phyloP scores from a whole-genome alignment of 139 green algal species.

The Axilococcus clingmanii region DNA sequence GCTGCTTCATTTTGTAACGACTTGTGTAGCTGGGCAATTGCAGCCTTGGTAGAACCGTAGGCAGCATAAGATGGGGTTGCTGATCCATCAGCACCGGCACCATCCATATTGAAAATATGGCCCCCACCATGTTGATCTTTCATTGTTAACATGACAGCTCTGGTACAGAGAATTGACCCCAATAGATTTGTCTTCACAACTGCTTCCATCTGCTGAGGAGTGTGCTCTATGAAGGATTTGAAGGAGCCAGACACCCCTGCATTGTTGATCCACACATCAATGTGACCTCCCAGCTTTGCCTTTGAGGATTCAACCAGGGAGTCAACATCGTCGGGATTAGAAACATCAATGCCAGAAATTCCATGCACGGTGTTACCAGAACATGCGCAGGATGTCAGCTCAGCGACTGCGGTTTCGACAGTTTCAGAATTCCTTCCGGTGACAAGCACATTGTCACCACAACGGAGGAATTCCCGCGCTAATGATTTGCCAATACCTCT shows the following conservation, averaged over 20 bases:
- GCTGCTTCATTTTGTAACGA: constrained; percentile 43
- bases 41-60: constrained; percentile 78
- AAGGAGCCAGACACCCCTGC: constrained; percentile 58
- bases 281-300: constrained; percentile 27
- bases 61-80: constrained; percentile 67
- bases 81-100: constrained; percentile 57
- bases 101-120: constrained; percentile 89
- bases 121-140: constrained; percentile 24
- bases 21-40: constrained; percentile 57
- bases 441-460: constrained; percentile 59
- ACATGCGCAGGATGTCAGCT: constrained; percentile 25
- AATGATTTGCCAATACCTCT: constrained; percentile 74
- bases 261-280: constrained; percentile 85
- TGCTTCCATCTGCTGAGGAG: constrained; percentile 31
- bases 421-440: constrained; percentile 39
- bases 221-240: constrained; percentile 40
- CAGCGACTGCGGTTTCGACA: constrained; percentile 5
- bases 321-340: constrained; percentile 28
- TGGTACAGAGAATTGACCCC: constrained; percentile 59
- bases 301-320: constrained; percentile 22
- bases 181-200: constrained; percentile 82
- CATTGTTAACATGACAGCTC: constrained; percentile 41
- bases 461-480: constrained; percentile 62
- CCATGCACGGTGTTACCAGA: constrained; percentile 3
- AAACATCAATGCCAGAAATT: constrained; percentile 51